A percentile compares a stretch with the other conserved stretches of the same genome.
Evolutionary conservation across 805 yeast genomes (phyloP).

Genomic region (Saccharomycopsis oosterbeekiorum): DNA sequence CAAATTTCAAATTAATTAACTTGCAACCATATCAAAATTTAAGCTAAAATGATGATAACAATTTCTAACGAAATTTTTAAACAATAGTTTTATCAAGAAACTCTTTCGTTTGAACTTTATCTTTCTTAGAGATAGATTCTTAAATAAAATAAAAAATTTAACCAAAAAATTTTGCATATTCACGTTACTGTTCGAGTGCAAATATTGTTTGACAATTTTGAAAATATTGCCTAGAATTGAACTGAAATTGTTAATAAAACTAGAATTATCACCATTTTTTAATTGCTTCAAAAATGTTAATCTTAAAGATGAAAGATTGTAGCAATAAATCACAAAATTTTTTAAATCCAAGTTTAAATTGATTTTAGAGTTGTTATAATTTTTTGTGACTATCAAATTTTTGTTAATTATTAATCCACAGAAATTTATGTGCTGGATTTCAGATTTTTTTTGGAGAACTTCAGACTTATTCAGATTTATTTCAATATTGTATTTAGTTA

Average conservation of each 20-base stretch:
- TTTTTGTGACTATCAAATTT: neutral
- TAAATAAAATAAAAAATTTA: neutral
- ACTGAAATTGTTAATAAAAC: neutral
- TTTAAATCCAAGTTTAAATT: neutral
- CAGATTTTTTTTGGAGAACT: neutral
- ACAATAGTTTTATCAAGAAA: neutral
- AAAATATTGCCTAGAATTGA: neutral
- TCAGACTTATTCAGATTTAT: conserved; percentile 4
- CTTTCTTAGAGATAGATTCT: neutral
- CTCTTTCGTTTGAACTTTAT: neutral
- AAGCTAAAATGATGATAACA: neutral
- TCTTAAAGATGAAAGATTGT: neutral
- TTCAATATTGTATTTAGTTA: neutral
- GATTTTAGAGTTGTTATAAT: neutral
- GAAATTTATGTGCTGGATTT: neutral
- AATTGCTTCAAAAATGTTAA: neutral
- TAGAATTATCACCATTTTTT: neutral
- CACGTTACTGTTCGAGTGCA: neutral
- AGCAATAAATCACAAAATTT: neutral
- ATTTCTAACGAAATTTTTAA: neutral
- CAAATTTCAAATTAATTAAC: too few species aligned
- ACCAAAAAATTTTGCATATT: neutral
- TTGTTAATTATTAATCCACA: conserved; percentile 4
- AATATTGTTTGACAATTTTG: neutral
- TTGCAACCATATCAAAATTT: neutral